These are phyloP conservation scores for Lipomyces oligophaga DNA, from an alignment of 805 yeast genomes.

Conservation along the genomic window DNA sequence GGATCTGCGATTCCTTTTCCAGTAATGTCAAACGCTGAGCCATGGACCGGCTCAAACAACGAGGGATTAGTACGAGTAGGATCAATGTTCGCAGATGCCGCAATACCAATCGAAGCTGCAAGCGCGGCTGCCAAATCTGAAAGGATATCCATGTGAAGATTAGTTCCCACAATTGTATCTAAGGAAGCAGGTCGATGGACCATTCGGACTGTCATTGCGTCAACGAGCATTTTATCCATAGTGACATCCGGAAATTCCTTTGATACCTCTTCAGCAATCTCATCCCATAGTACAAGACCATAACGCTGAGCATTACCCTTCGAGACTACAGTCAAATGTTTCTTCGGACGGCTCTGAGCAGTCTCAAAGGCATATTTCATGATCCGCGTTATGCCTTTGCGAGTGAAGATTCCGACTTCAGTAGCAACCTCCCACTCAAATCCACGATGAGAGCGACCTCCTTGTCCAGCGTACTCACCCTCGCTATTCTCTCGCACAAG, in stretches of 20 bases:
- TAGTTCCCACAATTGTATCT: conserved; percentile 27
- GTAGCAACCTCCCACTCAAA: conserved; percentile 29
- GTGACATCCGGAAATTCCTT: conserved; percentile 28
- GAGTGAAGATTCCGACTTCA: conserved; percentile 28
- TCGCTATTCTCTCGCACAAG: conserved; percentile 26
- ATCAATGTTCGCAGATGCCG: conserved; percentile 28
- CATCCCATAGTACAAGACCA: conserved; percentile 30
- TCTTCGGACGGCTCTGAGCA: conserved; percentile 21
- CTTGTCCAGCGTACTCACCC: conserved; percentile 30
- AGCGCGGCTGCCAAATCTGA: conserved; percentile 28
- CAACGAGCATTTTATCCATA: conserved; percentile 30
- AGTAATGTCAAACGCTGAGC: conserved; percentile 29
- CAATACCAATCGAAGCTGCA: conserved; percentile 28
- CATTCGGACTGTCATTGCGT: conserved; percentile 30
- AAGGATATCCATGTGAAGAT: conserved; percentile 28
- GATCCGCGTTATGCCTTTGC: conserved; percentile 24
- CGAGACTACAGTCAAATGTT: conserved; percentile 25
- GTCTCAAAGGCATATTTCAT: conserved; percentile 26
- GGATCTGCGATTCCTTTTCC: conserved; percentile 29
- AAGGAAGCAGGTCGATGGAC: conserved; percentile 22
- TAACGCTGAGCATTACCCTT: conserved; percentile 26
- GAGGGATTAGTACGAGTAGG: conserved; percentile 26
- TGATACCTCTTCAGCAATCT: conserved; percentile 24
- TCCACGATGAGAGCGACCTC: conserved; percentile 28
- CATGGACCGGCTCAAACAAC: conserved; percentile 30